Evolutionary conservation across 148 eudicot species (phyloP).

Genomic region (Fagopyrum esculentum): DNA sequence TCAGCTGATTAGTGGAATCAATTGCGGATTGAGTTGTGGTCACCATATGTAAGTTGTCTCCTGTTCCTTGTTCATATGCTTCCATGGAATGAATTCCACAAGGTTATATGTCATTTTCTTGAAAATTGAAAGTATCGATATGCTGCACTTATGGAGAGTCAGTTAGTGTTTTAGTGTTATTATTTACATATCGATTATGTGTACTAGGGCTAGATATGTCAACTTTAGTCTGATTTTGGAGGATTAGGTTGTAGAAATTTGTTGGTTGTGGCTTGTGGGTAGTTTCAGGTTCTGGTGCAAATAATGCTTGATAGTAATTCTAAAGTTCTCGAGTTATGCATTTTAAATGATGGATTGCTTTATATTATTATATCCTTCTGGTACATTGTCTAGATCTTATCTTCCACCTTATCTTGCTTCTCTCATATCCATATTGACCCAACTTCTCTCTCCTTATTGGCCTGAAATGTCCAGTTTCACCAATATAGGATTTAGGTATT

Average conservation of each 20-base stretch:
- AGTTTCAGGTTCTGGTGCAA: background rate
- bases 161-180: background rate
- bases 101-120: background rate
- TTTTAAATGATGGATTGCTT: no score
- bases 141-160: background rate
- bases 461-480: no score
- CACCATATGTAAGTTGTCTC: conserved; percentile 62
- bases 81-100: background rate
- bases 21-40: conserved; percentile 78
- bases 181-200: background rate
- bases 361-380: no score
- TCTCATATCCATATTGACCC: no score
- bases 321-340: background rate
- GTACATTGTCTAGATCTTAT: no score
- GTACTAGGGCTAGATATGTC: background rate
- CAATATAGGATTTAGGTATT: no score
- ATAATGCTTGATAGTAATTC: background rate
- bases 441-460: no score
- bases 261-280: background rate
- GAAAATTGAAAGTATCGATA: background rate
- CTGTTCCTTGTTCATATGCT: background rate
- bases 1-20: conserved; percentile 91
- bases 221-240: background rate
- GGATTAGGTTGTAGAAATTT: background rate
- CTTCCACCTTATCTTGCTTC: no score